These are phyloP conservation scores for Alternaria arbusti DNA, from an alignment of 2,329 filamentous ascomycete species.

Conservation along the genomic window DNA sequence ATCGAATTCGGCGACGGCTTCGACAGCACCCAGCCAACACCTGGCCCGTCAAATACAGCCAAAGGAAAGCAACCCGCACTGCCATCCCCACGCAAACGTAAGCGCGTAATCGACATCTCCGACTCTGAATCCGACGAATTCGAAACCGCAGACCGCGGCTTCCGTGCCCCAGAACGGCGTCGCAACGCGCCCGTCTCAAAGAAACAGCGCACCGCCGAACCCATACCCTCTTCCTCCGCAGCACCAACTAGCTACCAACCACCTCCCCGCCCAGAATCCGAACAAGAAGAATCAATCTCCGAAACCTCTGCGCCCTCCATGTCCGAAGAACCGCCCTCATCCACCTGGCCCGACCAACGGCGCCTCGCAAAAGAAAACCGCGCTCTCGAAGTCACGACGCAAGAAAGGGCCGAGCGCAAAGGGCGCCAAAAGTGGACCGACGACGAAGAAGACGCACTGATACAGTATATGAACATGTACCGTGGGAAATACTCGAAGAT, in stretches of 20 bases:
- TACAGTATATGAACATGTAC: slow-evolving; percentile 56
- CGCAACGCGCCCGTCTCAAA: slow-evolving; percentile 41
- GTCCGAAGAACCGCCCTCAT: slow-evolving; percentile 33
- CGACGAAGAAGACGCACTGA: slow-evolving; percentile 51
- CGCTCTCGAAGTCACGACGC: not conserved
- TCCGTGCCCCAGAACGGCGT: slow-evolving; percentile 45
- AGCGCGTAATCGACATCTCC: slow-evolving; percentile 29
- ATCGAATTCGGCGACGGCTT: slow-evolving; percentile 50
- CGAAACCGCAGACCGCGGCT: slow-evolving; percentile 47
- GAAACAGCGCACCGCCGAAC: slow-evolving; percentile 24
- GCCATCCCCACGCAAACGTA: slow-evolving; percentile 32
- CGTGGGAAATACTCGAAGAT: slow-evolving; percentile 59
- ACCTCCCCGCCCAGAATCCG: not conserved
- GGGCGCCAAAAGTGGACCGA: slow-evolving; percentile 28
- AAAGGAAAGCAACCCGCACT: slow-evolving; percentile 38
- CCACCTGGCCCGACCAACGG: slow-evolving; percentile 17
- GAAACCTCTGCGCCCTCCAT: slow-evolving; percentile 34
- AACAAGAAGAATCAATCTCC: slow-evolving; percentile 30
- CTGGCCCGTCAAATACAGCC: slow-evolving; percentile 27
- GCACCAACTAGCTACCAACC: slow-evolving; percentile 41
- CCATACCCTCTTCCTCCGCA: slow-evolving; percentile 26
- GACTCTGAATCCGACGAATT: slow-evolving; percentile 53
- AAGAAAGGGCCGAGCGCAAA: slow-evolving; percentile 19
- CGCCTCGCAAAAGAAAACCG: slow-evolving; percentile 27
- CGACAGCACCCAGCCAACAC: slow-evolving; percentile 34